These are phyloP conservation scores for Myrica gale DNA, from an alignment of 306 rosid genomes.

Conservation along the genomic window DNA sequence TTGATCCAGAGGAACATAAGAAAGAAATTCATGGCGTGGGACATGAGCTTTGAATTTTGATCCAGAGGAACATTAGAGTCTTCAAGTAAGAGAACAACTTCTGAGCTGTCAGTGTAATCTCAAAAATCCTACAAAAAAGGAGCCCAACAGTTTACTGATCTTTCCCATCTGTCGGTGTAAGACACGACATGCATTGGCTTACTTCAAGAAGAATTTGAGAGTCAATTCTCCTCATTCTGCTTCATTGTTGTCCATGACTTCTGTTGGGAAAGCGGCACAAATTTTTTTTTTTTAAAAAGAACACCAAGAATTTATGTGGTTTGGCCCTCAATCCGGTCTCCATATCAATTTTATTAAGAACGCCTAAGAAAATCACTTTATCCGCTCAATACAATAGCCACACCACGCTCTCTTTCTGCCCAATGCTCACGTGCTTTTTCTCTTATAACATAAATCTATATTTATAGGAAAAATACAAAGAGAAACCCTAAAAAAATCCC, in stretches of 20 bases:
- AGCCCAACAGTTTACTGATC: neutral
- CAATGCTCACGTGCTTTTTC: no score
- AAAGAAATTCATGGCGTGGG: slow-evolving; percentile 74
- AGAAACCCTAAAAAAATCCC: no score
- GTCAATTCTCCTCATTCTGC: slow-evolving; percentile 56
- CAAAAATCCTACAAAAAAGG: slow-evolving; percentile 70
- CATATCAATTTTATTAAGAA: no score
- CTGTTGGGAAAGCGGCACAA: no score
- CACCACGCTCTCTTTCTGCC: no score
- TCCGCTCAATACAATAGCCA: no score
- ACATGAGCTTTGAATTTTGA: slow-evolving; percentile 78
- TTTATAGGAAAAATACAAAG: no score
- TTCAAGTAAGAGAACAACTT: slow-evolving; percentile 68
- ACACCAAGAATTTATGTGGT: no score
- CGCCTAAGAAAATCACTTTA: no score
- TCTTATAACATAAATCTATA: no score
- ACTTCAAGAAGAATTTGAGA: slow-evolving; percentile 77
- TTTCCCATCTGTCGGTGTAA: neutral
- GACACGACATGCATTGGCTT: slow-evolving; percentile 8
- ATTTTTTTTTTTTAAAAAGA: no score
- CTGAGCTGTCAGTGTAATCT: slow-evolving; percentile 80
- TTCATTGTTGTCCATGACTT: slow-evolving; percentile 76
- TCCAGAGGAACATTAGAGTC: slow-evolving; percentile 74
- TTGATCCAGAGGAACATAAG: slow-evolving; percentile 60
- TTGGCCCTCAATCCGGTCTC: no score